Base-by-base conservation (phyloP, 176 grass and related monocot species). In the Thinopyrum elongatum region DNA sequence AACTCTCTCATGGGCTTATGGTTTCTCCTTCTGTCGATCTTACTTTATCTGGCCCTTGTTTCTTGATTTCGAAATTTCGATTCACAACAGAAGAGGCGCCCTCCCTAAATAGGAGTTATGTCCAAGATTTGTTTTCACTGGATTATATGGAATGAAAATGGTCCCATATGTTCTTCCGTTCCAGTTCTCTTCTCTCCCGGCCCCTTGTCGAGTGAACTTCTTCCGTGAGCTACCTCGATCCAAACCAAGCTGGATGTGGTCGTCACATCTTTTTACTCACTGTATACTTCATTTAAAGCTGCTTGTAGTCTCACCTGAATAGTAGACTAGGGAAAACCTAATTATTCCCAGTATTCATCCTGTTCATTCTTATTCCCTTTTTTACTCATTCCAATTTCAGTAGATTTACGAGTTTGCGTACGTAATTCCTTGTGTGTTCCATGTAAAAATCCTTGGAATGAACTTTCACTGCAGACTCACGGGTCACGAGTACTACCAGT, bases 281-380 rank as follows among this genome's bases (percentile, higher is more conserved):
- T 47, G 44, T 66, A 7, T 53, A 80, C 82, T 85, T 88, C 77
- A 81, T 88, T 84, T 63, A 91, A 84, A 42, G 85, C 81, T 10
- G 85, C 81, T 3, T 73, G 33, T 33, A 86, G 51, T 82, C 47
- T 83, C 84, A 79, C 73, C 49, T 91, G 89, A 84, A 66, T 36
- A 47, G 70, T 79, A 83, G 64, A 51, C 16, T 28, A 27, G 19
- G 38, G 49, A 76, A 8, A 39, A 68, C 63, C 10, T 22, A 89
- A 59, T 42, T 42, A 47, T 82, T 81, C 36, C 28, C 21, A 34
- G 63, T 33, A 51, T 22, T 51, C 39, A 22, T 7, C 28, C 17
- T 4, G 16, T 42, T 80, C 72, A 49, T 65, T 80, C 17, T 22
- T 53, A 14, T 70, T 65, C 17, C 7, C 0, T 22, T 53, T 28